Percentiles rank a stretch among this genome's conserved stretches.
Conservation (phyloP, 768 basidiomycete species). For the Boletales sp. region DNA sequence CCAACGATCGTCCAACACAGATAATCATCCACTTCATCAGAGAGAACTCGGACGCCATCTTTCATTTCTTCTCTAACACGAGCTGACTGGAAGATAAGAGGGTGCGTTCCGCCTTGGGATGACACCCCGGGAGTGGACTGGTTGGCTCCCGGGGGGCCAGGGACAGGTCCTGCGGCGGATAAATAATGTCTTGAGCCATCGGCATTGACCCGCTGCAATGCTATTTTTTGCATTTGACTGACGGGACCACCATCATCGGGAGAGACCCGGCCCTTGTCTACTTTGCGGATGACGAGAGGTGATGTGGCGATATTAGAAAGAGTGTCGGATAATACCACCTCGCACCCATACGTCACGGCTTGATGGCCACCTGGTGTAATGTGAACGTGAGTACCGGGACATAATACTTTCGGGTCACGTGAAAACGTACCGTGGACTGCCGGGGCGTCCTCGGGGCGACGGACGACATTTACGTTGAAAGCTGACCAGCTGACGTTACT, state of each 20-base stretch:
- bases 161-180: slow-evolving; percentile 82
- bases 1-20: slow-evolving; percentile 95
- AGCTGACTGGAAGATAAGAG: slow-evolving; percentile 74
- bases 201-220: slow-evolving; percentile 76
- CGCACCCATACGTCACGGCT: slow-evolving; percentile 89
- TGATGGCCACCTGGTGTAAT: slow-evolving; percentile 57
- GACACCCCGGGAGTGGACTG: slow-evolving; percentile 75
- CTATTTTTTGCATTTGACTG: slow-evolving; percentile 96
- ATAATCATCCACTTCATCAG: slow-evolving; percentile 93
- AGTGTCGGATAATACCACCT: slow-evolving; percentile 81
- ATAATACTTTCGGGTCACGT: slow-evolving; percentile 46
- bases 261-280: slow-evolving; percentile 86
- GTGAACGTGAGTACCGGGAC: slow-evolving; percentile 38
- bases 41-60: slow-evolving; percentile 69
- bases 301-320: slow-evolving; percentile 84
- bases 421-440: slow-evolving; percentile 59
- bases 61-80: slow-evolving; percentile 80
- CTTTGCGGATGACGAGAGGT: slow-evolving; percentile 85
- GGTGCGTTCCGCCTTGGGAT: slow-evolving; percentile 75
- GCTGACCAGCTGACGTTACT: slow-evolving; percentile 92
- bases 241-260: slow-evolving; percentile 89
- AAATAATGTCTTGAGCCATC: slow-evolving; percentile 86
- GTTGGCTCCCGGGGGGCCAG: slow-evolving; percentile 67
- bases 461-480: slow-evolving; percentile 88
- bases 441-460: slow-evolving; percentile 61